Conservation (phyloP, 768 basidiomycete genomes). For the Podaxis carcinomalis region DNA sequence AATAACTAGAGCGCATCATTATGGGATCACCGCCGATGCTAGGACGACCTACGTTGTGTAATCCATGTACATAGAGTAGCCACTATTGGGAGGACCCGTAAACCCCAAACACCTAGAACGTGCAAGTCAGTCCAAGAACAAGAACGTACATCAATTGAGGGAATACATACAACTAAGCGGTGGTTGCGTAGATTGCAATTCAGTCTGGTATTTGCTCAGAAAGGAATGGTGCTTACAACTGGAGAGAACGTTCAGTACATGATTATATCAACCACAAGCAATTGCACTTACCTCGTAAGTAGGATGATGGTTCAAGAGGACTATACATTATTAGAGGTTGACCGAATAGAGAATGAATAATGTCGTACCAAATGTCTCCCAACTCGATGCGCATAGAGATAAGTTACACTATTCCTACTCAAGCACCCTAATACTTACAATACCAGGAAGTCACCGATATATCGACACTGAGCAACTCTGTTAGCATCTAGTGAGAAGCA, state of each 20-base stretch:
- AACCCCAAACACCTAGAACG: slow-evolving; percentile 18
- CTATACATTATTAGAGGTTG: neutral
- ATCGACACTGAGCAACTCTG: slow-evolving; percentile 16
- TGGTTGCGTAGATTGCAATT: neutral
- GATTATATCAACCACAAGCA: neutral
- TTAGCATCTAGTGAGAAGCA: neutral
- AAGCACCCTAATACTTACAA: slow-evolving; percentile 13
- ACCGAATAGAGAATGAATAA: neutral
- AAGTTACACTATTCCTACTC: neutral
- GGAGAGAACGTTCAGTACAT: neutral
- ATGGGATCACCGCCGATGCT: neutral
- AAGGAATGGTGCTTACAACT: slow-evolving; percentile 2
- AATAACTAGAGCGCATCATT: slow-evolving; percentile 16
- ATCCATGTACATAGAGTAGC: slow-evolving; percentile 12
- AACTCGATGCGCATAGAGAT: neutral
- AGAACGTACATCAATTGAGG: neutral
- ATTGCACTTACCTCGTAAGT: neutral
- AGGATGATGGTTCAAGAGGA: neutral
- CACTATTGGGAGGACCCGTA: slow-evolving; percentile 17
- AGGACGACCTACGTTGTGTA: slow-evolving; percentile 18
- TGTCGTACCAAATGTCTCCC: slow-evolving; percentile 1
- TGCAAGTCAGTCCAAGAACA: neutral
- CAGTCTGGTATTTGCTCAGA: neutral
- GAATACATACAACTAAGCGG: slow-evolving; percentile 15
- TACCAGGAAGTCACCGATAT: slow-evolving; percentile 18